A percentile compares a stretch with the other conserved stretches of the same genome.
Evolutionary conservation across 768 basidiomycete species (phyloP).

Genomic region (Termitomyces sp.): DNA sequence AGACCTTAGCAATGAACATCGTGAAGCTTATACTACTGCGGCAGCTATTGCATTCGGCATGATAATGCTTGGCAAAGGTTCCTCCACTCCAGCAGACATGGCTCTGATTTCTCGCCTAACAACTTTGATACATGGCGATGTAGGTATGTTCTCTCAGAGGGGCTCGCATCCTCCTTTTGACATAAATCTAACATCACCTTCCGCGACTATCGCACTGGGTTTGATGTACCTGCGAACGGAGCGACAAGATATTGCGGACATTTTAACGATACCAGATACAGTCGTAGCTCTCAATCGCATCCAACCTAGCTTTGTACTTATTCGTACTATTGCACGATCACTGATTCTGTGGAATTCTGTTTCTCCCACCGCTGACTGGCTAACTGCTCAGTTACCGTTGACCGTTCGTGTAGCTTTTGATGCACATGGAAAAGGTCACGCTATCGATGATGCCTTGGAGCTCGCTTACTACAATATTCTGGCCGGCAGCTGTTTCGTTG

Average conservation of each 20-base stretch:
- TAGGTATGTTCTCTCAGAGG: constrained; percentile 32
- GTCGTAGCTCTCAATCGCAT: constrained; percentile 75
- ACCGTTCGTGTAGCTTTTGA: constrained; percentile 60
- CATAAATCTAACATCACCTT: constrained; percentile 85
- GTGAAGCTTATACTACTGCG: constrained; percentile 88
- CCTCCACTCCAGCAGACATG: constrained; percentile 71
- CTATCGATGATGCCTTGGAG: constrained; percentile 68
- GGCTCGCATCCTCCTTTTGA: constrained; percentile 54
- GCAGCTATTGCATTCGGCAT: constrained; percentile 91
- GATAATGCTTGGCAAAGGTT: constrained; percentile 91
- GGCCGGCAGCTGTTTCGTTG: constrained; percentile 85
- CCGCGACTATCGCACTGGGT: constrained; percentile 84
- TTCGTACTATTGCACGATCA: constrained; percentile 70
- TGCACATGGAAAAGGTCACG: constrained; percentile 39
- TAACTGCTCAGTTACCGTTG: constrained; percentile 60
- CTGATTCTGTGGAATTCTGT: constrained; percentile 88
- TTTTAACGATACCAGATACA: constrained; percentile 79
- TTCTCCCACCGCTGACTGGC: constrained; percentile 67
- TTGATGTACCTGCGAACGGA: constrained; percentile 90
- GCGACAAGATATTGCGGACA: constrained; percentile 80
- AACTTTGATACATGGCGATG: constrained; percentile 72
- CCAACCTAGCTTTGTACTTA: constrained; percentile 80
- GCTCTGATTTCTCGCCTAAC: constrained; percentile 62
- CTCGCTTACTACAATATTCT: constrained; percentile 90
- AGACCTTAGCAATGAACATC: constrained; percentile 81